Evolutionary conservation across 768 basidiomycete species (phyloP).

Genomic region (Panellus pusillus): DNA sequence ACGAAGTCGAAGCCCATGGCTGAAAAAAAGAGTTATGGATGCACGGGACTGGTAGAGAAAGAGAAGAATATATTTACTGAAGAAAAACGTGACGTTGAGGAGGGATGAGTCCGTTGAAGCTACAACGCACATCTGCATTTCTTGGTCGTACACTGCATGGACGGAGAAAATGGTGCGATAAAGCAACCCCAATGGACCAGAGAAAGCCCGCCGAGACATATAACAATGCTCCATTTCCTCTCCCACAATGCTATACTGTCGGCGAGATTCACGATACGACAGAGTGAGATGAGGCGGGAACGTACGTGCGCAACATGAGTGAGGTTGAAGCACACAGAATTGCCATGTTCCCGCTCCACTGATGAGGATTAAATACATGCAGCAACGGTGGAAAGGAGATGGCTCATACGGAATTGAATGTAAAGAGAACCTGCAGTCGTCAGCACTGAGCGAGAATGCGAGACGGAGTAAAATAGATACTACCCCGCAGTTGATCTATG

Average conservation of each 20-base stretch:
- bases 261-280: constrained; percentile 5
- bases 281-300: neutral
- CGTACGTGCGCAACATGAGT: constrained; percentile 69
- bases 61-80: constrained; percentile 41
- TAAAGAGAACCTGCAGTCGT: constrained; percentile 53
- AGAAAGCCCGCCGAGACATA: constrained; percentile 53
- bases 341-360: constrained; percentile 68
- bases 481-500: constrained; percentile 61
- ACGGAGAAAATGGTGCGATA: constrained; percentile 74
- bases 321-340: constrained; percentile 67
- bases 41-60: neutral
- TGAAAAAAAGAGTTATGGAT: constrained; percentile 25
- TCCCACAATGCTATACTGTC: constrained; percentile 71
- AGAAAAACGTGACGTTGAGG: constrained; percentile 67
- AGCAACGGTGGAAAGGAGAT: neutral
- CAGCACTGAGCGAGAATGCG: constrained; percentile 2
- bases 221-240: constrained; percentile 48
- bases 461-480: neutral
- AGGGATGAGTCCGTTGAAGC: constrained; percentile 52
- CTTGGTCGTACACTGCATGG: constrained; percentile 49
- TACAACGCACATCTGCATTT: constrained; percentile 47
- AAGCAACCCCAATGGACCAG: constrained; percentile 64
- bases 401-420: constrained; percentile 61
- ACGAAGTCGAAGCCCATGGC: constrained; percentile 71
- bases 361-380: constrained; percentile 1